These are phyloP conservation scores for Mycena epipterygia DNA, from an alignment of 768 basidiomycete species.

Conservation along the genomic window DNA sequence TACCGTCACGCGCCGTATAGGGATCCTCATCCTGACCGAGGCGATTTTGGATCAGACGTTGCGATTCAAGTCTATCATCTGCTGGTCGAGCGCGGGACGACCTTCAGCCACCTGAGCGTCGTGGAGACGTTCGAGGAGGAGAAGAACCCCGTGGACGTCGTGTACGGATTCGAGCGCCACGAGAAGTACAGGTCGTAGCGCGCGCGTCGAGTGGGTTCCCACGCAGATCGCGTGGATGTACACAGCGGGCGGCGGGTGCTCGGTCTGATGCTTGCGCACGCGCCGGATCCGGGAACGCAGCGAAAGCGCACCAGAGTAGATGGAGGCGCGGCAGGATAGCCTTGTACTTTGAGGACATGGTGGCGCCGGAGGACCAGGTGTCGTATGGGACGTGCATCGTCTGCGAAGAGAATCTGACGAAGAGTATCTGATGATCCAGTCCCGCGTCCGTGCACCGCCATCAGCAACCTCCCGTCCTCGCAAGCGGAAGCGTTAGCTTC, in stretches of 20 bases:
- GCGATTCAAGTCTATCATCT: slow-evolving; percentile 91
- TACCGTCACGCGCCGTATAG: slow-evolving; percentile 87
- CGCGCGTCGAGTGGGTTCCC: slow-evolving; percentile 84
- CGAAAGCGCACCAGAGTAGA: slow-evolving; percentile 93
- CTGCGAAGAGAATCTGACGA: slow-evolving; percentile 95
- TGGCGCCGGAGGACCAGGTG: slow-evolving; percentile 59
- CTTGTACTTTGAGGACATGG: slow-evolving; percentile 81
- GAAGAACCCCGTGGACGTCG: slow-evolving; percentile 75
- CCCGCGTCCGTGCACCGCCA: slow-evolving; percentile 67
- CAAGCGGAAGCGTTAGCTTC: slow-evolving; percentile 70
- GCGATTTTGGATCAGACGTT: slow-evolving; percentile 91
- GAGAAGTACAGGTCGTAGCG: slow-evolving; percentile 81
- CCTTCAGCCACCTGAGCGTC: slow-evolving; percentile 73
- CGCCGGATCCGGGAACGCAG: slow-evolving; percentile 74
- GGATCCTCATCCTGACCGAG: slow-evolving; percentile 78
- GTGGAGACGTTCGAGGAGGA: slow-evolving; percentile 68
- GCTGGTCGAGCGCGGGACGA: slow-evolving; percentile 74
- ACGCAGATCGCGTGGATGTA: slow-evolving; percentile 72
- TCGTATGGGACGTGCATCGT: slow-evolving; percentile 97
- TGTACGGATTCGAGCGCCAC: slow-evolving; percentile 85
- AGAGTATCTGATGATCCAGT: slow-evolving; percentile 88
- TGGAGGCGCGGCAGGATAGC: slow-evolving; percentile 92
- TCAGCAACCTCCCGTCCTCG: slow-evolving; percentile 62
- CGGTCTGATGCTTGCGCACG: slow-evolving; percentile 48
- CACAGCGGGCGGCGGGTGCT: slow-evolving; percentile 59